A percentile compares a stretch with the other conserved stretches of the same genome.
Evolutionary conservation across 495 filamentous ascomycete species (phyloP).

Genomic region (Penicillium salamii): DNA sequence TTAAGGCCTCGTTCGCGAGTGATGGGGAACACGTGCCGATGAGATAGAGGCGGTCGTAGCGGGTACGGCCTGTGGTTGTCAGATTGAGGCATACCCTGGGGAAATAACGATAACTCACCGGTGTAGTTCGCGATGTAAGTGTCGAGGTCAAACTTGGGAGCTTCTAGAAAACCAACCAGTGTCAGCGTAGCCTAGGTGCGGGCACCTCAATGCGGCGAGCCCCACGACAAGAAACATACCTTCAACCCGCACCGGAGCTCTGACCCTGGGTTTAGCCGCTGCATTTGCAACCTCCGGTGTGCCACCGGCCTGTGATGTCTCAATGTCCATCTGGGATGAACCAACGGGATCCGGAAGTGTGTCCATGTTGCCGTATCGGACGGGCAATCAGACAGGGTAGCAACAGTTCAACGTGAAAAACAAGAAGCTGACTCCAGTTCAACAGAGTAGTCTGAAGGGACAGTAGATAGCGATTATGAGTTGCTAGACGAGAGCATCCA

Average conservation of each 20-base stretch:
- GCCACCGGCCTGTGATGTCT: not conserved
- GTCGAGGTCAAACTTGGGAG: slow-evolving; percentile 90
- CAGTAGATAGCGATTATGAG: not conserved
- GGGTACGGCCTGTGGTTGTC: slow-evolving; percentile 56
- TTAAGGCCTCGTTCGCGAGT: slow-evolving; percentile 77
- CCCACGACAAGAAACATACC: slow-evolving; percentile 17
- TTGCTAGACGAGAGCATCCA: not conserved
- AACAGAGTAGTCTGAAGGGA: not conserved
- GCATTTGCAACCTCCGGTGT: not conserved
- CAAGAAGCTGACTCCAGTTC: not conserved
- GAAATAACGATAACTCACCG: slow-evolving; percentile 48
- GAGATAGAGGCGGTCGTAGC: slow-evolving; percentile 73
- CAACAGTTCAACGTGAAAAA: too few relatives aligned
- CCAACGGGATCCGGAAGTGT: slow-evolving; percentile 29
- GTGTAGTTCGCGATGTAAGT: slow-evolving; percentile 88
- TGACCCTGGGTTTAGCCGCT: slow-evolving; percentile 10
- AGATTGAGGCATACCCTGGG: not conserved
- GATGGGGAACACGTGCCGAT: slow-evolving; percentile 77
- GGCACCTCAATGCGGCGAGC: not conserved
- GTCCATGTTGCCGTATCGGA: slow-evolving; percentile 21
- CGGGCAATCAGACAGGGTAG: too few relatives aligned
- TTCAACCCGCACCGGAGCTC: slow-evolving; percentile 7
- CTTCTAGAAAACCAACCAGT: slow-evolving; percentile 46
- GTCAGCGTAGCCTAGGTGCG: not conserved
- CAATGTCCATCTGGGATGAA: slow-evolving; percentile 7